Evolutionary conservation across 2,329 filamentous ascomycete genomes (phyloP).

Genomic region (Sordariomycetes sp.): DNA sequence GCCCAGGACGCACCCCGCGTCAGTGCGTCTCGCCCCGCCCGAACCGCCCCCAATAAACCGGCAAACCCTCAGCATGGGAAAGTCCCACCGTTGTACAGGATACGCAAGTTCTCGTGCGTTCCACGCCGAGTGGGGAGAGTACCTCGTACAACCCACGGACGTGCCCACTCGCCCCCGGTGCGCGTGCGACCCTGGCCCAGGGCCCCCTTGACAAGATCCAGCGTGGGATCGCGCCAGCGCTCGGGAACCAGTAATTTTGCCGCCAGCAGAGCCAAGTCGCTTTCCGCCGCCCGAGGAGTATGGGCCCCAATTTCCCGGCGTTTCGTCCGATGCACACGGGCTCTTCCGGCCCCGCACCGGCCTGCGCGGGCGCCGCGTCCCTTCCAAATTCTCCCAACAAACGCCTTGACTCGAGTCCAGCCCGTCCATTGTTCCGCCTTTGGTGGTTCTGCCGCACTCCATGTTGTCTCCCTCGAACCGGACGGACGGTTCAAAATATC

Average conservation of each 20-base stretch:
- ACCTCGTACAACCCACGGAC: too few relatives aligned
- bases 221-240: background rate
- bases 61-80: background rate
- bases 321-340: slow-evolving; percentile 1
- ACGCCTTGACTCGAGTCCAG: too few relatives aligned
- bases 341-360: background rate
- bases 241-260: background rate
- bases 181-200: too few relatives aligned
- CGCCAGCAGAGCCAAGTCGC: background rate
- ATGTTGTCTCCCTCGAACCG: too few relatives aligned
- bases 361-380: background rate
- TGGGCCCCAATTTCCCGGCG: slow-evolving; percentile 1
- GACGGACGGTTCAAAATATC: too few relatives aligned
- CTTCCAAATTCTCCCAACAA: background rate
- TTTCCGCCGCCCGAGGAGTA: slow-evolving; percentile 4
- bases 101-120: too few relatives aligned
- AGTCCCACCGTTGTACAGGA: too few relatives aligned
- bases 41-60: background rate
- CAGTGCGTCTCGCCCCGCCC: background rate
- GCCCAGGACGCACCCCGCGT: background rate
- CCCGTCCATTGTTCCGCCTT: too few relatives aligned
- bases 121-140: too few relatives aligned
- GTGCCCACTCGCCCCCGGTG: too few relatives aligned
- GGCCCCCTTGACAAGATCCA: too few relatives aligned
- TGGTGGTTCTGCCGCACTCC: too few relatives aligned